These are phyloP conservation scores for Coemansia sp. DNA, from an alignment of 192 early-diverging fungal genomes.

Conservation along the genomic window DNA sequence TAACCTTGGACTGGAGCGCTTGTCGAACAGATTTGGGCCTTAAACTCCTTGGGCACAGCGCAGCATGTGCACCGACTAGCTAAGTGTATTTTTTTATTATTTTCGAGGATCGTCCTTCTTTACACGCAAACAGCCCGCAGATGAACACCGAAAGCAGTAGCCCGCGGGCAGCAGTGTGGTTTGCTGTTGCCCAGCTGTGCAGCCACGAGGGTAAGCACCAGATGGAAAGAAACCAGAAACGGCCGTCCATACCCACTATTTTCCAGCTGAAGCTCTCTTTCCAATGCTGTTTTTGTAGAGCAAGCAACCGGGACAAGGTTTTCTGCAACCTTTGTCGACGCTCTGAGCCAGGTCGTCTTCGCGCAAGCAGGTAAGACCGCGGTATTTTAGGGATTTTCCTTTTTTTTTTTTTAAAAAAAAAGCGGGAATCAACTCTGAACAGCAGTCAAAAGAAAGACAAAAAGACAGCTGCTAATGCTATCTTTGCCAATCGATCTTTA, in stretches of 20 bases:
- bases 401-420: slow-evolving; percentile 10
- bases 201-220: slow-evolving; percentile 24
- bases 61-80: neutral
- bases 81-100: neutral
- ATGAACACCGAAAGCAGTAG: slow-evolving; percentile 37
- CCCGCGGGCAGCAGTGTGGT: slow-evolving; percentile 44
- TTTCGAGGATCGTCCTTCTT: neutral
- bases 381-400: neutral
- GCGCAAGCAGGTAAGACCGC: slow-evolving; percentile 36
- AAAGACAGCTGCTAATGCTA: no score
- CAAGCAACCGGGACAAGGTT: slow-evolving; percentile 15
- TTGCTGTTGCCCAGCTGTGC: slow-evolving; percentile 43
- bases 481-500: no score
- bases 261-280: neutral
- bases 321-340: slow-evolving; percentile 44
- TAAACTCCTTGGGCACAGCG: neutral
- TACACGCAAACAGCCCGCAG: neutral
- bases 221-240: neutral
- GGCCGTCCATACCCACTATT: neutral
- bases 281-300: slow-evolving; percentile 16
- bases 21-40: no score
- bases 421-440: neutral
- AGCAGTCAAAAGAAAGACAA: neutral
- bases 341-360: slow-evolving; percentile 43
- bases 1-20: no score